phyloP scores from a whole-genome alignment of 495 filamentous ascomycete genomes.

The Antarctomyces pellizariae region DNA sequence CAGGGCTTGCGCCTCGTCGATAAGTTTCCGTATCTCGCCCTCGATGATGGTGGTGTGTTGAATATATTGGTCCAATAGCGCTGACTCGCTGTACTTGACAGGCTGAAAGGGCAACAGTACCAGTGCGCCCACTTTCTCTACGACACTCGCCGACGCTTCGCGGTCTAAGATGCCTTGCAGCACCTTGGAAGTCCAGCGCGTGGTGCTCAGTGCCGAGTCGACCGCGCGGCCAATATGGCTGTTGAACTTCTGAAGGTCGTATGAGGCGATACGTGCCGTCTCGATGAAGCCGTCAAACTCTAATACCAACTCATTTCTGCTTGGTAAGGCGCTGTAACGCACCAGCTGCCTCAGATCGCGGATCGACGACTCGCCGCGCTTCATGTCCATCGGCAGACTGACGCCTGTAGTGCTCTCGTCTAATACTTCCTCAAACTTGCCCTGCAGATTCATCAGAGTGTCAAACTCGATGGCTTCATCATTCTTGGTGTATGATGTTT shows the following conservation, averaged over 20 bases:
- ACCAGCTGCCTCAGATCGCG: slow-evolving; percentile 50
- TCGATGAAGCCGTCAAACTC: slow-evolving; percentile 47
- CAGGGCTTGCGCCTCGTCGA: slow-evolving; percentile 39
- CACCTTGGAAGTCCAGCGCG: slow-evolving; percentile 37
- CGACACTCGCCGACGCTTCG: slow-evolving; percentile 17
- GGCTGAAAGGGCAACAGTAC: slow-evolving; percentile 33
- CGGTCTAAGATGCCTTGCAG: slow-evolving; percentile 19
- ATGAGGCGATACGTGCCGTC: slow-evolving; percentile 26
- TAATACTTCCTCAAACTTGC: slow-evolving; percentile 39
- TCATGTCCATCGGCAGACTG: slow-evolving; percentile 42
- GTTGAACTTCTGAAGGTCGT: slow-evolving; percentile 41
- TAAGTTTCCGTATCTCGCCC: slow-evolving; percentile 35
- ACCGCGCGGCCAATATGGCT: slow-evolving; percentile 41
- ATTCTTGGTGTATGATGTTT: slow-evolving; percentile 7
- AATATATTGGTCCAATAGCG: slow-evolving; percentile 36
- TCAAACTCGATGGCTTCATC: slow-evolving; percentile 32
- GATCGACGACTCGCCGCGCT: slow-evolving; percentile 43
- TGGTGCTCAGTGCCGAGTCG: slow-evolving; percentile 44
- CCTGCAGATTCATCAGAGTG: slow-evolving; percentile 39
- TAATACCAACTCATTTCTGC: slow-evolving; percentile 34
- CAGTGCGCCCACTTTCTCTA: slow-evolving; percentile 15
- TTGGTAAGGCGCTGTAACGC: slow-evolving; percentile 13
- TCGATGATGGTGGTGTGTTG: slow-evolving; percentile 38
- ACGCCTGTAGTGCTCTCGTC: slow-evolving; percentile 32
- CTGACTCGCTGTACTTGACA: slow-evolving; percentile 23